Evolutionary conservation across 768 basidiomycete species (phyloP).

Genomic region (Tylopilus sp.): DNA sequence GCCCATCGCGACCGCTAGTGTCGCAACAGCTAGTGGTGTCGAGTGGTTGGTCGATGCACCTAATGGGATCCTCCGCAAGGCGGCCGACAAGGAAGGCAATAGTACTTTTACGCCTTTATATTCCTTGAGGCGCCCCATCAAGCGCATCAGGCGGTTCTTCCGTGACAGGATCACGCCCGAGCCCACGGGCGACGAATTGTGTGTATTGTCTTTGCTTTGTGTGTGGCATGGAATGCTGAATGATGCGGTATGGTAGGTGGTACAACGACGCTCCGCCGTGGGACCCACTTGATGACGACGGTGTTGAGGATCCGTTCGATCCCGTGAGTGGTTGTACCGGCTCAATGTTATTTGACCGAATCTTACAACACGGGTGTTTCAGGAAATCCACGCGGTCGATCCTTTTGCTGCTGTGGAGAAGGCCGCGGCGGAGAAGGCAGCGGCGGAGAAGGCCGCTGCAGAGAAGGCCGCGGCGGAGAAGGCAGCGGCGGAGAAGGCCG

Average conservation of each 20-base stretch:
- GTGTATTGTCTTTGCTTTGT: conserved; percentile 1
- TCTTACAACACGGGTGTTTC: not conserved
- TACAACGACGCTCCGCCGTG: conserved; percentile 17
- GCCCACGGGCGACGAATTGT: conserved; percentile 18
- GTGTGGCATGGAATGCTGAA: not conserved
- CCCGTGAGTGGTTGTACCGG: conserved; percentile 9
- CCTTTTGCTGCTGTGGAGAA: conserved; percentile 13
- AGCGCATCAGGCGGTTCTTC: conserved; percentile 11
- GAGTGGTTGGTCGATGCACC: conserved; percentile 19
- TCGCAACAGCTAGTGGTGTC: not conserved
- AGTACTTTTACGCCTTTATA: conserved; percentile 21
- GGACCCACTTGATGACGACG: conserved; percentile 27
- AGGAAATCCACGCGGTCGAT: conserved; percentile 7
- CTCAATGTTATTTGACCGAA: not conserved
- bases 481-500: conserved; percentile 1
- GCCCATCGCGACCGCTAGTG: not conserved
- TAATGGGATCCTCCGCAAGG: conserved; percentile 19
- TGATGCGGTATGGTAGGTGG: conserved; percentile 18
- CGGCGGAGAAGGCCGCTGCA: not conserved
- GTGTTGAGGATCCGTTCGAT: conserved; percentile 19
- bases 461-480: not conserved
- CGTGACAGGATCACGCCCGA: conserved; percentile 11
- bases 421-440: not conserved
- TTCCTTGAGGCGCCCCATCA: conserved; percentile 13
- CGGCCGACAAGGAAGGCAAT: conserved; percentile 11